phyloP scores from a whole-genome alignment of 192 early-diverging fungal species.

The Gonapodya prolifera region DNA sequence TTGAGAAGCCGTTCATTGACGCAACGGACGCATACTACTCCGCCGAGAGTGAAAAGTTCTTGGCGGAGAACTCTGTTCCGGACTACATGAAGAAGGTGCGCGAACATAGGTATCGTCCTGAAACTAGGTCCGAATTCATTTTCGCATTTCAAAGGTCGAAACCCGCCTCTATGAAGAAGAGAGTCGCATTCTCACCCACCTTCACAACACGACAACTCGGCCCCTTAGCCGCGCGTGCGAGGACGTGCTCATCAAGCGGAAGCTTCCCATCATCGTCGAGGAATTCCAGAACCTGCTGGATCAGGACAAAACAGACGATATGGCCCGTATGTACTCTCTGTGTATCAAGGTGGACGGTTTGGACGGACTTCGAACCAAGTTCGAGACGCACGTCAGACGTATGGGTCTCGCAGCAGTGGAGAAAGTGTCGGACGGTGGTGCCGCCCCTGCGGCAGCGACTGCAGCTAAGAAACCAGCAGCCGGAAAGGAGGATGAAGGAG shows the following conservation, averaged over 20 bases:
- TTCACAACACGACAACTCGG: slow-evolving; percentile 68
- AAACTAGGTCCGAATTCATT: slow-evolving; percentile 2
- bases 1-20: slow-evolving; percentile 67
- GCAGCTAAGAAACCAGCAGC: slow-evolving; percentile 17
- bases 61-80: slow-evolving; percentile 75
- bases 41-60: slow-evolving; percentile 77
- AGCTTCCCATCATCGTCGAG: slow-evolving; percentile 68
- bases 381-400: slow-evolving; percentile 64
- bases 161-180: slow-evolving; percentile 70
- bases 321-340: slow-evolving; percentile 76
- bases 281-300: slow-evolving; percentile 86
- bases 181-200: slow-evolving; percentile 70
- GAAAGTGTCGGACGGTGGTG: slow-evolving; percentile 42
- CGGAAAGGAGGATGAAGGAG: slow-evolving; percentile 7
- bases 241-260: slow-evolving; percentile 71
- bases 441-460: slow-evolving; percentile 33
- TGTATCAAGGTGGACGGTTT: slow-evolving; percentile 68
- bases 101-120: neutral
- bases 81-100: slow-evolving; percentile 91
- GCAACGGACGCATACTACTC: slow-evolving; percentile 79
- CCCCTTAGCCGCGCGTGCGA: slow-evolving; percentile 74
- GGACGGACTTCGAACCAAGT: slow-evolving; percentile 60
- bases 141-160: slow-evolving; percentile 39
- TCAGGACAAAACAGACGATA: slow-evolving; percentile 75
- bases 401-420: slow-evolving; percentile 70